Evolutionary conservation across 805 yeast species (phyloP).

Genomic region (Grigorovia yakushimaensis): DNA sequence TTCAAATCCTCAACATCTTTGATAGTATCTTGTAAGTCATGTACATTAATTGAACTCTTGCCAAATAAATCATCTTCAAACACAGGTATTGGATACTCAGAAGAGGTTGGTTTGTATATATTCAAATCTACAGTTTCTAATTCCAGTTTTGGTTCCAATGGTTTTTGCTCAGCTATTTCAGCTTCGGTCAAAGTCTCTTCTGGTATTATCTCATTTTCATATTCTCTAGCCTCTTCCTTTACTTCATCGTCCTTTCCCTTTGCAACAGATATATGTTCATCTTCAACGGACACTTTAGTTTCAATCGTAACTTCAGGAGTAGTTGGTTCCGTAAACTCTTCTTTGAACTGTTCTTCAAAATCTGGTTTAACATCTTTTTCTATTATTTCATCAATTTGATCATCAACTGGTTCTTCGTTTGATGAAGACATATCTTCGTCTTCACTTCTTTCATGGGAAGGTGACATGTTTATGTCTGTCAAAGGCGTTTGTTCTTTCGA

Average conservation of each 20-base stretch:
- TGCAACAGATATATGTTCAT: background rate
- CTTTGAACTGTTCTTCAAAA: background rate
- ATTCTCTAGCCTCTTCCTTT: background rate
- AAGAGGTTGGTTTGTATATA: constrained; percentile 40
- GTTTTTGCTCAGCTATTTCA: background rate
- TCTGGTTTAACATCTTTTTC: background rate
- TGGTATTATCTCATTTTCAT: background rate
- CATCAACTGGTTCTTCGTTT: constrained; percentile 1
- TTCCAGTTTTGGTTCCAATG: background rate
- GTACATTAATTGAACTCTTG: constrained; percentile 23
- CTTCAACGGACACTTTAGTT: background rate
- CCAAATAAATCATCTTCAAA: constrained; percentile 31
- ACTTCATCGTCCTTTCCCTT: background rate
- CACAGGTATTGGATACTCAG: constrained; percentile 45
- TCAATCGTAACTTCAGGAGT: background rate
- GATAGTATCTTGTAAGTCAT: constrained; percentile 41
- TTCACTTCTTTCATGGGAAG: constrained; percentile 9
- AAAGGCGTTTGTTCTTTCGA: constrained; percentile 17
- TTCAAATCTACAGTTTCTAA: background rate
- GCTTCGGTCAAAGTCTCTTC: no score
- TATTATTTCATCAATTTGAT: background rate
- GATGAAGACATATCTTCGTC: constrained; percentile 9
- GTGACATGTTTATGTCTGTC: background rate
- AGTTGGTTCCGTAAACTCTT: constrained; percentile 1
- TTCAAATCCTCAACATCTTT: constrained; percentile 69